Evolutionary conservation across 116 monocot genomes (phyloP).

Genomic region (Papilionanthe hybrid): DNA sequence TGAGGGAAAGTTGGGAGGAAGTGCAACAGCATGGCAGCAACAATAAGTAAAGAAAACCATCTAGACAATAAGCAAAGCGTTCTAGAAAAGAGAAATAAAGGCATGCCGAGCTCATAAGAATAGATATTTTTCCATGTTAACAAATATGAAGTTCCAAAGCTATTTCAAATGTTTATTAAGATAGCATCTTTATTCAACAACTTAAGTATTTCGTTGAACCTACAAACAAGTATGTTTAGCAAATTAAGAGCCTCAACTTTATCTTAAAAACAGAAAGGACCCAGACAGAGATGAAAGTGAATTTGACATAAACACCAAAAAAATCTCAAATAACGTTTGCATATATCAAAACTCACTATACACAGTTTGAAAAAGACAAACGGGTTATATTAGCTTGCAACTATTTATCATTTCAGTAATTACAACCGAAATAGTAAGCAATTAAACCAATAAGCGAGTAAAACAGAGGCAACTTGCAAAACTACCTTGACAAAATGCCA

Average conservation of each 20-base stretch:
- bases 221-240: not conserved
- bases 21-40: too few relatives aligned
- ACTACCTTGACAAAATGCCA: slow-evolving; percentile 96
- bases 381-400: not conserved
- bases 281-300: not conserved
- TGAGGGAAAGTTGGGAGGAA: too few relatives aligned
- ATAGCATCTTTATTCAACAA: not conserved
- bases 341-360: not conserved
- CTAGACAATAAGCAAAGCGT: not conserved
- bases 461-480: slow-evolving; percentile 6
- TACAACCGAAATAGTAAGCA: not conserved
- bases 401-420: not conserved
- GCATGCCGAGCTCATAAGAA: not conserved
- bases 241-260: not conserved
- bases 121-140: not conserved
- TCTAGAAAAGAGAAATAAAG: not conserved
- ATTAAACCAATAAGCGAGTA: not conserved
- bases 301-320: not conserved
- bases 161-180: not conserved
- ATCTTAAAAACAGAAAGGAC: not conserved
- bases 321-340: not conserved
- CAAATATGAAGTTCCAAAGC: not conserved
- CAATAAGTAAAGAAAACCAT: too few relatives aligned
- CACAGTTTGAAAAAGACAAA: not conserved
- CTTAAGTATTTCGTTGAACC: not conserved